Evolutionary conservation across 1,284 basidiomycete genomes (phyloP), one percentile per base, ranked within the genome.

Genomic region (Paramarasmius palmivorus): DNA sequence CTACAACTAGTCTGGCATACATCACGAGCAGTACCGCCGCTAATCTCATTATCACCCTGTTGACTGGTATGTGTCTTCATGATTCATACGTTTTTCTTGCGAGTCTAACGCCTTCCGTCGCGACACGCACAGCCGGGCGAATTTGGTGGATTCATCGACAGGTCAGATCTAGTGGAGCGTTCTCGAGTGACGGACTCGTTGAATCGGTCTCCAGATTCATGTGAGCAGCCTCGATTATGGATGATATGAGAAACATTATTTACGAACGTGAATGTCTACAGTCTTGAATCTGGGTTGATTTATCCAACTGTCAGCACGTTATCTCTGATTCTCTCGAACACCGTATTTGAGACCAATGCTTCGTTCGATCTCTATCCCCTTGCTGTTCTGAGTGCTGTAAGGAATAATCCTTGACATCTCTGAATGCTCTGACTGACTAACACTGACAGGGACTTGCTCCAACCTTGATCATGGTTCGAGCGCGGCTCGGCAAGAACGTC

Each of bases 131-230:
- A 46, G 44, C 44, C 17, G 44, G 44, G 29, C 44, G 44, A 3
- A 46, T 46, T 19, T 46, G 44, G 44, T 46, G 44, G 44, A 46
- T 29, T n/a, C 25, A 46, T 46, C 44, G 44, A 29, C 20, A 19
- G n/a, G 25, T 29, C 32, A 3, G 19, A 26, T 7, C 32, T 32
- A 20, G n/a, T 46, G 44, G 44, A 8, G 15, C 9, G 23, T 32
- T 26, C 32, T 8, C 44, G 29, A 46, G 44, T n/a, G 44, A 46
- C 32, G 29, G 9, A 29, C 44, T 46, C n/a, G 44, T 46, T 2
- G 22, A 46, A 3, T 46, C 29, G 17, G 44, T 46, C 15, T 44
- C 22, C 41, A n/a, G 38, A 32, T 6, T 32, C 29, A 32, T 32
- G 29, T 32, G 12, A 32, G 29, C 12, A n/a, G n/a, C n/a, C n/a